Conservation (phyloP, 2,329 filamentous ascomycete genomes). For the Phyllosticta ampelicida region DNA sequence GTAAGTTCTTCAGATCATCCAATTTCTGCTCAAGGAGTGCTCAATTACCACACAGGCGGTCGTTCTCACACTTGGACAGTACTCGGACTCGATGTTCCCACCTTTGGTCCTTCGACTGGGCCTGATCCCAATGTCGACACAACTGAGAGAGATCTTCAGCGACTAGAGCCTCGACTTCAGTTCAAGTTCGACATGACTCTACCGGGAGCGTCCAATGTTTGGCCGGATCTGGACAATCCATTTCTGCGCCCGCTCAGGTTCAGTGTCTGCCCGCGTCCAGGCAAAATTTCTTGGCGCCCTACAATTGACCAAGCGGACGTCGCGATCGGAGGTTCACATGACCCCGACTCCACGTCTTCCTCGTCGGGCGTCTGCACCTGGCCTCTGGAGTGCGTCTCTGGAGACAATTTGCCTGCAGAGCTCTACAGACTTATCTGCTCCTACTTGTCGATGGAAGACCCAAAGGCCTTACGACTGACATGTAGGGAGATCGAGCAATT, state of each 20-base stretch:
- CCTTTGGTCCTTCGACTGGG: too few relatives aligned
- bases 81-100: too few relatives aligned
- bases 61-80: too few relatives aligned
- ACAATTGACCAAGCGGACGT: neutral
- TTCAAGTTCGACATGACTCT: neutral
- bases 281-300: too few relatives aligned
- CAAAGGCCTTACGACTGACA: constrained; percentile 52
- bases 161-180: neutral
- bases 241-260: neutral
- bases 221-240: neutral
- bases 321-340: neutral
- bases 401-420: constrained; percentile 46
- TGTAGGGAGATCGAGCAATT: constrained; percentile 48
- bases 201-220: neutral
- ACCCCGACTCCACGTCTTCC: neutral
- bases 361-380: neutral
- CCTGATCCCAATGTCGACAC: too few relatives aligned
- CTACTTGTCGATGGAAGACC: constrained; percentile 46
- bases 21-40: too few relatives aligned
- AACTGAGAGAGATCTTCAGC: too few relatives aligned
- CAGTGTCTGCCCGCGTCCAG: neutral
- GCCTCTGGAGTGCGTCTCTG: neutral
- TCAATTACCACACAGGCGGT: too few relatives aligned
- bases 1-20: too few relatives aligned
- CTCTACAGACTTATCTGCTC: constrained; percentile 48